These are phyloP conservation scores for Trichoderma sp. DNA, from an alignment of 2,329 filamentous ascomycete species.

Conservation along the genomic window DNA sequence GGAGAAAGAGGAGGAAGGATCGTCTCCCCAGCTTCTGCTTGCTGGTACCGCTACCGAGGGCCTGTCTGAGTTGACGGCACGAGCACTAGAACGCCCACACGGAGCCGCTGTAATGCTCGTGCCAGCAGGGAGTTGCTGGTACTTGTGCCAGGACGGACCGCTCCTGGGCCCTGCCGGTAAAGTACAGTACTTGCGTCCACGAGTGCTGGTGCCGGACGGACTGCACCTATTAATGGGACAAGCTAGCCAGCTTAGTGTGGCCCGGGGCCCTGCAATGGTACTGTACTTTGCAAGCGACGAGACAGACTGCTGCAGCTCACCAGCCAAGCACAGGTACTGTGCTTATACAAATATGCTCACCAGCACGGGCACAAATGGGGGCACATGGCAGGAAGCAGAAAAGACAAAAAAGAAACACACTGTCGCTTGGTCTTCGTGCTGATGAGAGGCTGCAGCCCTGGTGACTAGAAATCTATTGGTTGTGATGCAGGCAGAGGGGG, in stretches of 20 bases:
- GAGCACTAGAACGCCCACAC: neutral
- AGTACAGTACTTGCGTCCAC: neutral
- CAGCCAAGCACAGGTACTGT: neutral
- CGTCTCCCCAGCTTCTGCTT: conserved; percentile 17
- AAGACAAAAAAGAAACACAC: neutral
- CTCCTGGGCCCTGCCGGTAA: neutral
- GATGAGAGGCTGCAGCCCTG: conserved; percentile 19
- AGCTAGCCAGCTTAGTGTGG: neutral
- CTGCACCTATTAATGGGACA: neutral
- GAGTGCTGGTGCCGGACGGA: neutral
- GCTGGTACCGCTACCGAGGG: neutral
- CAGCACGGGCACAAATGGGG: neutral
- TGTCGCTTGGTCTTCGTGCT: neutral
- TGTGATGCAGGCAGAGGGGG: neutral
- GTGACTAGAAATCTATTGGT: neutral
- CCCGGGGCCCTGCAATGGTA: neutral
- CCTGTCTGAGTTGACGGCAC: conserved; percentile 1
- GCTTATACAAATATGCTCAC: neutral
- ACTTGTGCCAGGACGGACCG: neutral
- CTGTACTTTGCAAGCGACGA: neutral
- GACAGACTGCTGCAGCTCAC: neutral
- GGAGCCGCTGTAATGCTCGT: neutral
- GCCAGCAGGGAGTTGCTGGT: neutral
- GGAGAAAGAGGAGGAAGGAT: conserved; percentile 3
- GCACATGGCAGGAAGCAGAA: neutral